phyloP scores from a whole-genome alignment of 108 stramenopile genomes.

The Pseudonitzschia pungens region DNA sequence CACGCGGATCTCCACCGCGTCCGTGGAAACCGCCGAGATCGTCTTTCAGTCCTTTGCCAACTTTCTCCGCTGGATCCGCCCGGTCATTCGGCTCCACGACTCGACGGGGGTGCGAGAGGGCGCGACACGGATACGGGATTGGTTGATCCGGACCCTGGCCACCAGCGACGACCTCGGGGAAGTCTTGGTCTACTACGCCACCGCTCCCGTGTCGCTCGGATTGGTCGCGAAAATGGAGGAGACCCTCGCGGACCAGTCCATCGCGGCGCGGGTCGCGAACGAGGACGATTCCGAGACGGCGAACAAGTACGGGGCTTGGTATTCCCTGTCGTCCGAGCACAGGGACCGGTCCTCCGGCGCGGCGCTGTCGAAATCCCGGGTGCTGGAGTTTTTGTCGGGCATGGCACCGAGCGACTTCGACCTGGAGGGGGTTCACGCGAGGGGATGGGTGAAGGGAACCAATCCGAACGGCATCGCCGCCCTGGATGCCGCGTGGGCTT shows the following conservation, averaged over 20 bases:
- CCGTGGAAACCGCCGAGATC: conserved; percentile 25
- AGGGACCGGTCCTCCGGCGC: background rate
- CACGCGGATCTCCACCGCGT: conserved; percentile 7
- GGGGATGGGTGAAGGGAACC: conserved; percentile 23
- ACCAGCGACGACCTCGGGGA: conserved; percentile 36
- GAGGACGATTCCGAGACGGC: conserved; percentile 6
- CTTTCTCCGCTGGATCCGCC: conserved; percentile 19
- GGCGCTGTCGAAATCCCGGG: conserved; percentile 7
- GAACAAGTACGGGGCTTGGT: conserved; percentile 31
- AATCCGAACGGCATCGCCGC: conserved; percentile 4
- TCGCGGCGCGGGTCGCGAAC: conserved; percentile 13
- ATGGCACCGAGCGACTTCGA: conserved; percentile 26
- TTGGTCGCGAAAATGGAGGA: conserved; percentile 21
- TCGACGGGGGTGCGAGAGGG: conserved; percentile 14
- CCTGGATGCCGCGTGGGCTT: conserved; percentile 21
- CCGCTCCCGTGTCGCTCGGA: conserved; percentile 27
- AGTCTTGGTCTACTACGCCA: conserved; percentile 34
- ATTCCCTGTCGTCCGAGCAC: conserved; percentile 13
- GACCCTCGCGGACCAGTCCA: conserved; percentile 18
- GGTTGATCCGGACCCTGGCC: conserved; percentile 27
- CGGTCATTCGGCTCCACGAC: conserved; percentile 25
- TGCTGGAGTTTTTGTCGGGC: conserved; percentile 18
- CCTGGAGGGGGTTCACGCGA: conserved; percentile 16
- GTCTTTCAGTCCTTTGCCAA: conserved; percentile 24
- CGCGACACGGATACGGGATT: conserved; percentile 18